Evolutionary conservation across 2,329 filamentous ascomycete species (phyloP), one percentile per base, ranked within the genome.

Genomic region (Curvularia hawaiiensis): DNA sequence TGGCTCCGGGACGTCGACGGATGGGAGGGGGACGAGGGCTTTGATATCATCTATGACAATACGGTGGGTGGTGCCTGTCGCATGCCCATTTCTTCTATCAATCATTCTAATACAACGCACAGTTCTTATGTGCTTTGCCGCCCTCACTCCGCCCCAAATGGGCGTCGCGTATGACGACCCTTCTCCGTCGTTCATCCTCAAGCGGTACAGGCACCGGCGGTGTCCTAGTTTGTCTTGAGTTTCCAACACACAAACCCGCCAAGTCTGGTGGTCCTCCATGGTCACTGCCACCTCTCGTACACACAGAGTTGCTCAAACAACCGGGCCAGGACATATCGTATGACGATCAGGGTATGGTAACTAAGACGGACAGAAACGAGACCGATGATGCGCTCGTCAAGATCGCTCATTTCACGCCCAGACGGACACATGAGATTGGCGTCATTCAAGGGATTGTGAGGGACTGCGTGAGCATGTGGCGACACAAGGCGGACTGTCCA

Each of bases 221-320:
- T 6, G 77, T 79, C 48, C 77, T 88, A 52, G 79, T 88, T 48
- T 88, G 86, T 76, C 83, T 96, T 60, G 91, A 96, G 73, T 96
- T 90, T 73, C 92, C 92, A 10, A 86, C 88, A 1, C 83, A 85
- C 60, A 95, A 93, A 73, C 82, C 85, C 41, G 83, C 88, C 10
- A 80, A 80, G 11, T 80, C 83, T 10, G 82, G 82, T 10, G 91
- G 92, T 0, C 91, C 92, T 12, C 91, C 92, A 1, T 93, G 85
- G 82, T 86, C 87, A 8, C 77, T 91, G 40, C 84, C 85, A 12
- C 83, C 89, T 0, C 83, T 86, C 59, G 84, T 90, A 28, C 95
- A 96, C 74, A 79, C 87, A 67, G 87, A 86, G 60, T 87, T 94
- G 65, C 81, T 96, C 41, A 83, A 82, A 52, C 82, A 84, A 47